Evolutionary conservation across 805 yeast genomes (phyloP).

Genomic region (Vanderwaltozyma tropicalis): DNA sequence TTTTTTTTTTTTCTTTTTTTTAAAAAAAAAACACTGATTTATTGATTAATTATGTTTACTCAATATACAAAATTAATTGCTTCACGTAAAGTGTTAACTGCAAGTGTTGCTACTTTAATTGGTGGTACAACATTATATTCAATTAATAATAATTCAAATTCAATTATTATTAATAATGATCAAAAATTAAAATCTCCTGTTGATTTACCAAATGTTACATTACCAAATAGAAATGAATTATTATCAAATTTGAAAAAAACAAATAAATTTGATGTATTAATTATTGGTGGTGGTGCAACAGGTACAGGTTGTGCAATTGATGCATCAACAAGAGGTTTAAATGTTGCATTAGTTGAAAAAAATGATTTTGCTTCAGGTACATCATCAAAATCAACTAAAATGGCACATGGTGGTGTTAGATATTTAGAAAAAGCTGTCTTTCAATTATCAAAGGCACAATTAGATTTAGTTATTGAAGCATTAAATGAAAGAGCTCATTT

Average conservation of each 20-base stretch:
- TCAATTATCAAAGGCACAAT: constrained; percentile 82
- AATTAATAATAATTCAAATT: background rate
- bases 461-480: constrained; percentile 82
- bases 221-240: constrained; percentile 45
- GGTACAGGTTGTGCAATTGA: constrained; percentile 92
- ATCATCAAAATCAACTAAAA: constrained; percentile 85
- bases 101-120: constrained; percentile 9
- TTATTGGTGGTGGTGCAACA: constrained; percentile 94
- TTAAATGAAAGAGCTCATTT: constrained; percentile 78
- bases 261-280: constrained; percentile 61
- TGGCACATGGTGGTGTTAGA: constrained; percentile 97
- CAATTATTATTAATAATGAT: background rate
- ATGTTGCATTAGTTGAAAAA: constrained; percentile 78
- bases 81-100: background rate
- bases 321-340: constrained; percentile 82
- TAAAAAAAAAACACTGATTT: background rate
- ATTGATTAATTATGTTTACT: constrained; percentile 1
- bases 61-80: background rate
- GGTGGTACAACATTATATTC: background rate
- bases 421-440: constrained; percentile 91
- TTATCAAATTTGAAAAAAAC: constrained; percentile 37
- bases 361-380: constrained; percentile 90
- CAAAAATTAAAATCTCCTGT: constrained; percentile 4
- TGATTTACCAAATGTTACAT: constrained; percentile 8
- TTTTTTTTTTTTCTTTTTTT: no score